Evolutionary conservation across 148 eudicot species (phyloP).

Genomic region (Chenopodium formosanum): DNA sequence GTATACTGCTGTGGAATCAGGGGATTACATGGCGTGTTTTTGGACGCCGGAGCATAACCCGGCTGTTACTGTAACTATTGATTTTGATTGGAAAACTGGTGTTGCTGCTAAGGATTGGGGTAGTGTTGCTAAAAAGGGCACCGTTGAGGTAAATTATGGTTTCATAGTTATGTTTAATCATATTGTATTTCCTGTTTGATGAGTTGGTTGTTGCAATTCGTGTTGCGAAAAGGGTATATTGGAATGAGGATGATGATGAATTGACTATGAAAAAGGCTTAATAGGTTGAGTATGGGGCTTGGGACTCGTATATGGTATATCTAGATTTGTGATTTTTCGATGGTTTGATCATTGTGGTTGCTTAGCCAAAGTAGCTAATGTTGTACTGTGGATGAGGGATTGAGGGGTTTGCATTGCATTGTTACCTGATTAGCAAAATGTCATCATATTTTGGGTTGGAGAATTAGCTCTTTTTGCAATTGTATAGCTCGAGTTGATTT

Average conservation of each 20-base stretch:
- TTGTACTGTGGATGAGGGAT: too few relatives aligned
- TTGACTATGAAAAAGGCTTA: neutral
- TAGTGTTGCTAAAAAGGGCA: conserved; percentile 76
- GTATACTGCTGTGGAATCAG: conserved; percentile 75
- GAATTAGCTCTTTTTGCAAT: neutral
- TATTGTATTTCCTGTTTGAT: neutral
- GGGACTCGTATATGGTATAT: too few relatives aligned
- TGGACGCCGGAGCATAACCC: conserved; percentile 67
- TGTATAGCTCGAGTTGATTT: neutral
- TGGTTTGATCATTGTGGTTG: neutral
- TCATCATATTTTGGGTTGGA: neutral
- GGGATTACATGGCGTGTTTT: conserved; percentile 89
- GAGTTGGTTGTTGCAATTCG: neutral
- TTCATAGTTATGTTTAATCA: neutral
- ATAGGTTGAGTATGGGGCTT: too few relatives aligned
- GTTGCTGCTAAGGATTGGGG: conserved; percentile 93
- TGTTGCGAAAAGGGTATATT: neutral
- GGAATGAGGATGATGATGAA: neutral
- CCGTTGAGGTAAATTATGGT: conserved; percentile 63
- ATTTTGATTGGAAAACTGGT: conserved; percentile 89
- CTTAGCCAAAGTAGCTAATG: neutral
- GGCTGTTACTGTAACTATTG: conserved; percentile 50
- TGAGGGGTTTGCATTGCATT: too few relatives aligned
- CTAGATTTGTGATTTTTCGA: too few relatives aligned
- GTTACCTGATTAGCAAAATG: too few relatives aligned